A percentile compares a stretch with the other conserved stretches of the same genome.
Conservation (phyloP, 2,329 filamentous ascomycete genomes). For the Colletotrichum eremochloae region DNA sequence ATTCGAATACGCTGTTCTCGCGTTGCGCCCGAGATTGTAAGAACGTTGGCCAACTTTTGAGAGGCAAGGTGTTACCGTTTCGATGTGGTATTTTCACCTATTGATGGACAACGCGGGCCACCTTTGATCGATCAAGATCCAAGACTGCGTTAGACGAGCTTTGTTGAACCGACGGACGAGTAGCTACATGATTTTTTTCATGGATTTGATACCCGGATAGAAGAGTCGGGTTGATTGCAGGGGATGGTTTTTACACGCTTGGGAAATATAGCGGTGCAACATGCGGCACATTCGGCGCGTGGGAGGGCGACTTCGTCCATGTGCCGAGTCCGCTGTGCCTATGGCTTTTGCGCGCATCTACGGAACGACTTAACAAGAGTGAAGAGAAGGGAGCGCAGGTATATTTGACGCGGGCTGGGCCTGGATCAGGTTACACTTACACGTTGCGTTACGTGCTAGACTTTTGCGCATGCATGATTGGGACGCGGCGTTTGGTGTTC, state of each 20-base stretch:
- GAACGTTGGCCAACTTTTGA: neutral
- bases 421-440: slow-evolving; percentile 21
- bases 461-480: slow-evolving; percentile 36
- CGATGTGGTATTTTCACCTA: neutral
- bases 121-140: neutral
- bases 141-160: neutral
- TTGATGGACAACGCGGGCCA: neutral
- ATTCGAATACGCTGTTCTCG: neutral
- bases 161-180: neutral
- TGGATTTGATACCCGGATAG: slow-evolving; percentile 41
- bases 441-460: slow-evolving; percentile 33
- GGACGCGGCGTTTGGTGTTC: slow-evolving; percentile 38
- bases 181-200: slow-evolving; percentile 15
- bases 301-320: slow-evolving; percentile 4
- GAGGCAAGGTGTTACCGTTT: neutral
- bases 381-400: slow-evolving; percentile 1
- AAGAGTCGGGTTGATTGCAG: slow-evolving; percentile 27
- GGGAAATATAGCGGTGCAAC: neutral
- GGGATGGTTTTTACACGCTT: slow-evolving; percentile 3
- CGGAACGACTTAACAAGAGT: neutral
- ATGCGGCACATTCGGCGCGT: neutral
- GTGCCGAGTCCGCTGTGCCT: neutral
- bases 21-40: neutral
- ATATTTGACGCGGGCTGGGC: slow-evolving; percentile 21
- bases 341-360: slow-evolving; percentile 5